Base-by-base conservation (phyloP, 2,329 filamentous ascomycete species). In the Penicillium sp. region DNA sequence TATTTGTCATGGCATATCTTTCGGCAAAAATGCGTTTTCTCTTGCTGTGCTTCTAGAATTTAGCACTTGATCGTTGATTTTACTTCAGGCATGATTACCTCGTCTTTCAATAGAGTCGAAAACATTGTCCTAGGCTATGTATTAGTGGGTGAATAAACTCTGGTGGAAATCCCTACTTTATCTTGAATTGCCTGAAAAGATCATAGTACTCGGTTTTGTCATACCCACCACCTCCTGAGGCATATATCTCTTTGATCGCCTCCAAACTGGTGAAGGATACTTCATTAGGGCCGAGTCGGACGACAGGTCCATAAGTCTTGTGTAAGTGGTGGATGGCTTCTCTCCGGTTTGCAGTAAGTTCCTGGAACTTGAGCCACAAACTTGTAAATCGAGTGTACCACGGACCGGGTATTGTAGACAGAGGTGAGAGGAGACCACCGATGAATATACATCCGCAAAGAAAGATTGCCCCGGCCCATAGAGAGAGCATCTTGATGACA, bases 1-100 rank as follows among this genome's bases (percentile, higher is more conserved):
- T 75, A 64, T 87, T 89, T 50, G 81, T 84, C 70, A 88, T 89
- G 29, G 86, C 83, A 67, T 89, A 89, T 29, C 84, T 78, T 63
- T 88, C 84, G 1, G 85, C 85, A 41, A 89, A 76, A 44, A 86
- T 74, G 27, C 84, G 78, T 65, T 85, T 87, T 55, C 84, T 79
- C 58, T 79, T 81, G 29, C 81, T 82, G 64, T 89, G 86, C 81
- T 87, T 47, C 7, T 27, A 14, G 7, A 32, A 13, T 26, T 61
- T 8, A 63, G 52, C 14, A 41, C 16, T 26, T 3, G n/a, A 26
- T 13, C 19, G 18, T 14, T 1, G 10, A 5, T 1, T n/a, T 9
- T 35, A 2, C 13, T 16, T 5, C 9, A 2, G 8, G 2, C 16
- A 13, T 2, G 51, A 32, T 40, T 19, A 67, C 64, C 45, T 65